Percentiles rank a stretch among this genome's conserved stretches.
phyloP scores from a whole-genome alignment of 1,139 yeast species.

The Diutina siamensis region DNA sequence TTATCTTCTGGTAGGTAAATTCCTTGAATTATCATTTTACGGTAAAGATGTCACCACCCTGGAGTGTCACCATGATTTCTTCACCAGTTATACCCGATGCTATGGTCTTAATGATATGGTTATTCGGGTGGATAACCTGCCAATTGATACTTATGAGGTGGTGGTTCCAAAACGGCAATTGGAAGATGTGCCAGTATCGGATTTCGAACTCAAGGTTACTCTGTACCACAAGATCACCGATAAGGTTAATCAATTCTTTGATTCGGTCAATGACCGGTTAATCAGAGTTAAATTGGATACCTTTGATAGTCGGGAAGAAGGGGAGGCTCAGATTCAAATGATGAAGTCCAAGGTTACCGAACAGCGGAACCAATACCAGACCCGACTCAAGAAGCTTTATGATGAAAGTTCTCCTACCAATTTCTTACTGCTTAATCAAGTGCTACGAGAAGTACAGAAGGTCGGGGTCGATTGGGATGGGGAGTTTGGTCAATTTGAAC shows the following conservation, averaged over 20 bases:
- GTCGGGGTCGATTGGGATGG: constrained; percentile 80
- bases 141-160: constrained; percentile 66
- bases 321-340: constrained; percentile 45
- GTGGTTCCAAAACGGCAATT: constrained; percentile 66
- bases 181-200: constrained; percentile 63
- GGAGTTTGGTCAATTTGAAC: constrained; percentile 77
- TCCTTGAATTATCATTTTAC: constrained; percentile 78
- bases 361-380: constrained; percentile 38
- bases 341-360: constrained; percentile 40
- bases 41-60: constrained; percentile 38
- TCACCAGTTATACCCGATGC: constrained; percentile 69
- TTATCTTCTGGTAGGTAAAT: constrained; percentile 88
- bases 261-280: constrained; percentile 60
- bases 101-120: constrained; percentile 77
- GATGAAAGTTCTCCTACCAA: constrained; percentile 48
- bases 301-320: constrained; percentile 60
- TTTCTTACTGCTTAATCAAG: constrained; percentile 57
- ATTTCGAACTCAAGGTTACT: constrained; percentile 58
- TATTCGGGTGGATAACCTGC: constrained; percentile 66
- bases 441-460: constrained; percentile 65
- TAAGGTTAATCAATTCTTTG: constrained; percentile 53
- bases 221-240: constrained; percentile 42
- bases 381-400: constrained; percentile 42
- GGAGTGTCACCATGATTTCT: constrained; percentile 64
- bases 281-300: constrained; percentile 75